Conservation (phyloP, 768 basidiomycete genomes). For the Mrakia gelida region DNA sequence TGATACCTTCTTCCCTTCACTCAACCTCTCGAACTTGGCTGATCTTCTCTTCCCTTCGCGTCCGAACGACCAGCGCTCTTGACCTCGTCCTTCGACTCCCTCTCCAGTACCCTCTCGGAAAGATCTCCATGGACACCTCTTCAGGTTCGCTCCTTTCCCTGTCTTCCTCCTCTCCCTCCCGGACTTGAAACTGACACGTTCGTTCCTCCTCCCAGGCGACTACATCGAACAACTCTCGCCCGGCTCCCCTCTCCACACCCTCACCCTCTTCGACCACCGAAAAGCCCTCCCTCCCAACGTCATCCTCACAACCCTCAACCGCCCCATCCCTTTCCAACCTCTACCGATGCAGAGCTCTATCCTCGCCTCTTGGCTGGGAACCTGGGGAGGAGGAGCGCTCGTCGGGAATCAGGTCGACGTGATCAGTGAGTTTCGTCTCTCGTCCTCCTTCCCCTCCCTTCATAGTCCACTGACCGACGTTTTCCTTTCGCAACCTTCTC, state of each 20-base stretch:
- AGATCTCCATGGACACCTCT: conserved; percentile 42
- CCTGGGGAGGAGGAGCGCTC: conserved; percentile 44
- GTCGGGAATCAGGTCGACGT: conserved; percentile 45
- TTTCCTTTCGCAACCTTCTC: neutral
- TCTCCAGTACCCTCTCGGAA: conserved; percentile 34
- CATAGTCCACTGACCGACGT: neutral
- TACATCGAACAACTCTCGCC: conserved; percentile 43
- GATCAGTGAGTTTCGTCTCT: conserved; percentile 35
- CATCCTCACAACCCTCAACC: conserved; percentile 35
- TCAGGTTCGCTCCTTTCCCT: conserved; percentile 9
- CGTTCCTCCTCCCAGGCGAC: conserved; percentile 39
- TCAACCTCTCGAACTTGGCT: neutral
- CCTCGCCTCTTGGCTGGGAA: conserved; percentile 42
- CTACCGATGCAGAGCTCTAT: conserved; percentile 38
- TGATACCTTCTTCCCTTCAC: neutral
- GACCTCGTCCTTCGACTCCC: conserved; percentile 33
- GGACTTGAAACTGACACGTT: too few species aligned
- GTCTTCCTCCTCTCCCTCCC: neutral
- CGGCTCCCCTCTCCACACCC: conserved; percentile 40
- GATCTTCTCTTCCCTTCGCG: neutral
- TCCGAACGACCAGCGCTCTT: conserved; percentile 27
- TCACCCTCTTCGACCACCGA: conserved; percentile 43
- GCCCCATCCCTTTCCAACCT: conserved; percentile 41
- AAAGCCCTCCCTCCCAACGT: conserved; percentile 42
- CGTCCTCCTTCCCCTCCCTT: neutral